Evolutionary conservation across 371 early-diverging fungal genomes (phyloP).

Genomic region (Basidiobolus meristosporus): DNA sequence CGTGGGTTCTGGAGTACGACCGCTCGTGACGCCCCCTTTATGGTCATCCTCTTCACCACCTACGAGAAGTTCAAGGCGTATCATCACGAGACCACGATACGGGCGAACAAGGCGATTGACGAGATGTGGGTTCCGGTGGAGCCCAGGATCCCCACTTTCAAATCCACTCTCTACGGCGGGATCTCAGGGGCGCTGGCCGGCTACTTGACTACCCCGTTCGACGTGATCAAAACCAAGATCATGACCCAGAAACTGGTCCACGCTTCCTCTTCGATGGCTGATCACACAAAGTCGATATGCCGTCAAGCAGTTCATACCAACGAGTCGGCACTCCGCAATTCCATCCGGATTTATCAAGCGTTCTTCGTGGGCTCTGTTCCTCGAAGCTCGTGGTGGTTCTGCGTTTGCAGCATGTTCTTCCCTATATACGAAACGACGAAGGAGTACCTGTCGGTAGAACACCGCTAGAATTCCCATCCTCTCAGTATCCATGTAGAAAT

Average conservation of each 20-base stretch:
- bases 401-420: conserved; percentile 62
- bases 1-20: conserved; percentile 62
- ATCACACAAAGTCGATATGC: too few species aligned
- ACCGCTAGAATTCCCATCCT: too few species aligned
- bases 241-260: conserved; percentile 47
- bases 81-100: too few species aligned
- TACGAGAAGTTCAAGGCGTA: conserved; percentile 57
- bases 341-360: too few species aligned
- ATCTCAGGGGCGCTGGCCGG: conserved; percentile 62
- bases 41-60: conserved; percentile 59
- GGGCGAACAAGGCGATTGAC: conserved; percentile 12
- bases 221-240: conserved; percentile 57
- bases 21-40: conserved; percentile 62
- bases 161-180: conserved; percentile 52
- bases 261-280: too few species aligned
- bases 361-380: conserved; percentile 48
- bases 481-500: too few species aligned
- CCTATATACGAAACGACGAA: conserved; percentile 49
- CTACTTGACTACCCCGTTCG: conserved; percentile 66
- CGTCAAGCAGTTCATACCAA: too few species aligned
- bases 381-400: conserved; percentile 56
- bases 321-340: too few species aligned
- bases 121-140: conserved; percentile 42
- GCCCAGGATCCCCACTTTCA: conserved; percentile 46
- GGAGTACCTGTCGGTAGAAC: too few species aligned